These are phyloP conservation scores for Apiospora saccharicola DNA, from an alignment of 2,329 filamentous ascomycete genomes.

Conservation along the genomic window DNA sequence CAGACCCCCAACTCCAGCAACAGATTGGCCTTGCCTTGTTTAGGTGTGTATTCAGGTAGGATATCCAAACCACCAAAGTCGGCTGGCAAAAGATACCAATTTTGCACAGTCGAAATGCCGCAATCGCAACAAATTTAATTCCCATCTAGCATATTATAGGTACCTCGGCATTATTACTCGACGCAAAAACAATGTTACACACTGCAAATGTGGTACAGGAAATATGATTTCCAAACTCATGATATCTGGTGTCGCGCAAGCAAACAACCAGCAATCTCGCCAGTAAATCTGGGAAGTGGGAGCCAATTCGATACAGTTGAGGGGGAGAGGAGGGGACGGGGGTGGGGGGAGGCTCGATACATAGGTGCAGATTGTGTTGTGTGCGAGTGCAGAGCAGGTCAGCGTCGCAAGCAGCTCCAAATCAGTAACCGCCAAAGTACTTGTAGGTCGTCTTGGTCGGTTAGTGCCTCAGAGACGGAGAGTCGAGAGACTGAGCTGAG, in stretches of 20 bases:
- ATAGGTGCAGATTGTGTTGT: not conserved
- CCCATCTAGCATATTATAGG: not conserved
- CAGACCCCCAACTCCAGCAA: not conserved
- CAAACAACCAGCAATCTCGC: not conserved
- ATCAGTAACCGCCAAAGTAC: not conserved
- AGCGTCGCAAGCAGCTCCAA: slow-evolving; percentile 11
- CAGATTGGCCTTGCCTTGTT: not conserved
- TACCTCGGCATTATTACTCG: not conserved
- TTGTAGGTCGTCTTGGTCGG: not conserved
- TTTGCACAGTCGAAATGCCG: not conserved
- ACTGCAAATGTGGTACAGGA: not conserved
- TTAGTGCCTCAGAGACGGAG: not conserved
- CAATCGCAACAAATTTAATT: not conserved
- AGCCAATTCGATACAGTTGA: not conserved
- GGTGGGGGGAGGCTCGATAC: not conserved
- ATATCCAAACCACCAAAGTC: not conserved
- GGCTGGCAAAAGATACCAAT: not conserved
- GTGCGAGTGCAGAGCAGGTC: slow-evolving; percentile 4
- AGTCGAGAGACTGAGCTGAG: not conserved
- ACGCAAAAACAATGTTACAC: not conserved
- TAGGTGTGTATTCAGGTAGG: not conserved
- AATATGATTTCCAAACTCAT: not conserved
- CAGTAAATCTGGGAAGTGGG: not conserved
- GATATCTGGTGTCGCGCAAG: not conserved
- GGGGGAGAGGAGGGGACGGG: not conserved